These are phyloP conservation scores for Protomyces gravidus DNA, from an alignment of 1,139 yeast species.

Conservation along the genomic window DNA sequence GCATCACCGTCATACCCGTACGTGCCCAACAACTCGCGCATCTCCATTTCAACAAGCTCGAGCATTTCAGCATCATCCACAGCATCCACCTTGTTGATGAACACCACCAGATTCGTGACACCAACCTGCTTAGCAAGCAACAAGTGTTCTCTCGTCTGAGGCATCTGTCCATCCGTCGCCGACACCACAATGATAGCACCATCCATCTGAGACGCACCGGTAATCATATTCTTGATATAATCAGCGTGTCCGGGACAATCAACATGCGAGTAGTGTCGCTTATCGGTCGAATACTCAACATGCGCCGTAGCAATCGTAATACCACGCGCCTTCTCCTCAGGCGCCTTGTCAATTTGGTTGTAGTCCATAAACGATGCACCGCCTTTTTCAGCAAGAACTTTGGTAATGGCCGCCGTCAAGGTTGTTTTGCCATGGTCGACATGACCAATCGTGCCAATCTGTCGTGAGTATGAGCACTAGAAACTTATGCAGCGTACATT, in stretches of 20 bases:
- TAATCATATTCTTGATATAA: slow-evolving; percentile 97
- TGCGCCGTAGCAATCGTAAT: slow-evolving; percentile 97
- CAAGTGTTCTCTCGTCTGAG: slow-evolving; percentile 98
- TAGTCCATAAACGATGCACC: slow-evolving; percentile 93
- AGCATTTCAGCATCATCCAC: slow-evolving; percentile 98
- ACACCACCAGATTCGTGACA: slow-evolving; percentile 94
- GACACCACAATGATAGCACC: slow-evolving; percentile 99
- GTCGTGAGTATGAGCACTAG: slow-evolving; percentile 17
- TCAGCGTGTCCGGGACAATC: slow-evolving; percentile 99
- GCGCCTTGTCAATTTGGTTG: slow-evolving; percentile 92
- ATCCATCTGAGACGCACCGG: slow-evolving; percentile 99
- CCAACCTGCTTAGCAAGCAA: slow-evolving; percentile 99
- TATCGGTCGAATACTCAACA: slow-evolving; percentile 88
- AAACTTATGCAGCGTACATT: slow-evolving; percentile 43
- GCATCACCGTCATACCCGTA: slow-evolving; percentile 98
- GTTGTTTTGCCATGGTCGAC: slow-evolving; percentile 99
- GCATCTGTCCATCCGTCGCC: slow-evolving; percentile 99
- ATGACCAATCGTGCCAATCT: slow-evolving; percentile 88
- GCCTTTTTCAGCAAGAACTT: slow-evolving; percentile 80
- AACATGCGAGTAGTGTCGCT: slow-evolving; percentile 93
- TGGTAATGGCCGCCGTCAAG: slow-evolving; percentile 96
- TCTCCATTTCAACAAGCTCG: slow-evolving; percentile 99
- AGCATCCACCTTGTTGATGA: slow-evolving; percentile 95
- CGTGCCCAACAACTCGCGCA: slow-evolving; percentile 87
- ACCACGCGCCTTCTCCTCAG: slow-evolving; percentile 99